phyloP scores from a whole-genome alignment of 2,329 filamentous ascomycete genomes.

The Daldinia eschscholtzii region DNA sequence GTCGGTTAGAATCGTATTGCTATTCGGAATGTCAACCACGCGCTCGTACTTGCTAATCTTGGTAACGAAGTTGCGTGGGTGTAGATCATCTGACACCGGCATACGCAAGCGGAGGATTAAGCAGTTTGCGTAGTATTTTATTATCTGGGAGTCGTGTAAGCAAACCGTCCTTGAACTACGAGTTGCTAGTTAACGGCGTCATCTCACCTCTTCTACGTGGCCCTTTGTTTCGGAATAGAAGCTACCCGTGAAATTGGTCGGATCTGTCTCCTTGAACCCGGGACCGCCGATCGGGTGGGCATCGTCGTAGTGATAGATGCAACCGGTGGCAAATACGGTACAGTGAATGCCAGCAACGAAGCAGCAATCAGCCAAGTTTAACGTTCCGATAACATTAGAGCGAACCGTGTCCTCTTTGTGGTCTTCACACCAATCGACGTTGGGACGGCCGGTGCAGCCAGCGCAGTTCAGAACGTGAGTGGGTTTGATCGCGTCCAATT shows the following conservation, averaged over 20 bases:
- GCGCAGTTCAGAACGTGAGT: conserved; percentile 76
- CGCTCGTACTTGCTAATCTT: conserved; percentile 75
- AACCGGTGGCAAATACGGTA: conserved; percentile 76
- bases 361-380: conserved; percentile 74
- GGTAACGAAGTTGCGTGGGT: conserved; percentile 76
- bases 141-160: conserved; percentile 59
- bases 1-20: conserved; percentile 74
- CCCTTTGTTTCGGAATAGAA: conserved; percentile 78
- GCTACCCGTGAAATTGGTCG: conserved; percentile 73
- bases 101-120: conserved; percentile 76
- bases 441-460: conserved; percentile 74
- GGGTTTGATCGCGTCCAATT: conserved; percentile 70
- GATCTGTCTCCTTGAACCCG: conserved; percentile 72
- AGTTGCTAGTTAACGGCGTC: background rate
- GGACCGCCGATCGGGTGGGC: conserved; percentile 70
- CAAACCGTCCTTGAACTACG: conserved; percentile 7
- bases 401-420: conserved; percentile 76
- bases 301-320: conserved; percentile 75
- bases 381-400: conserved; percentile 74
- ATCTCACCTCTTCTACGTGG: conserved; percentile 71
- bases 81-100: conserved; percentile 76
- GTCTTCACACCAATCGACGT: conserved; percentile 79
- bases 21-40: conserved; percentile 77
- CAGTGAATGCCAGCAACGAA: conserved; percentile 69
- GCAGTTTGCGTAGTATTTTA: conserved; percentile 71